A percentile compares a stretch with the other conserved stretches of the same genome.
Evolutionary conservation across 2,329 filamentous ascomycete genomes (phyloP).

Genomic region (Aaosphaeria pasadenensis): DNA sequence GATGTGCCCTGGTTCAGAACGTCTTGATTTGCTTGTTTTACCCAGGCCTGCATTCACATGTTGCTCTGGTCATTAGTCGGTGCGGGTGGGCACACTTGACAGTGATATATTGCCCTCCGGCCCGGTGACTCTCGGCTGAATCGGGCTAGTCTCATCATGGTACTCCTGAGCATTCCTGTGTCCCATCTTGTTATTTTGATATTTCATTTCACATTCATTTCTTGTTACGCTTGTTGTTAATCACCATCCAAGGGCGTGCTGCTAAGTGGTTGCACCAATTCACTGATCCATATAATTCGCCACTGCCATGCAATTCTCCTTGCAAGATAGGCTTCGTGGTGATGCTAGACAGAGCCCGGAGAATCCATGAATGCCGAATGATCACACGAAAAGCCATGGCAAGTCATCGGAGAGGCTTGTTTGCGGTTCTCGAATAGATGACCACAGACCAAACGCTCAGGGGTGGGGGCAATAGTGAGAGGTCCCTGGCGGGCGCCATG

Average conservation of each 20-base stretch:
- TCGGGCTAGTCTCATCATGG: conserved; percentile 12
- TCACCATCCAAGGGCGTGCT: too few species aligned
- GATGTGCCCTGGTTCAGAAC: conserved; percentile 4
- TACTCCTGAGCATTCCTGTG: neutral
- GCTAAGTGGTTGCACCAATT: too few species aligned
- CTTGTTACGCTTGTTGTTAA: too few species aligned
- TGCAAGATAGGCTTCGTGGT: too few species aligned
- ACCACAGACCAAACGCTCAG: conserved; percentile 2
- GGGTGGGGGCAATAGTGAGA: conserved; percentile 1
- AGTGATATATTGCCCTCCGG: conserved; percentile 22
- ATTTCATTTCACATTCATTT: too few species aligned
- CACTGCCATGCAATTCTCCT: too few species aligned
- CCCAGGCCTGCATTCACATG: conserved; percentile 21
- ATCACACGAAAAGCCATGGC: conserved; percentile 2
- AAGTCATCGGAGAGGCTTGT: conserved; percentile 10
- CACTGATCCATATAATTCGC: too few species aligned
- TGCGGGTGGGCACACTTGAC: conserved; percentile 13
- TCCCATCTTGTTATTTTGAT: too few species aligned
- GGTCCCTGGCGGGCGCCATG: neutral
- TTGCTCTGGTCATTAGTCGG: conserved; percentile 10
- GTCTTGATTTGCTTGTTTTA: conserved; percentile 5
- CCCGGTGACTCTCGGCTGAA: conserved; percentile 27
- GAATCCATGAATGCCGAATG: neutral
- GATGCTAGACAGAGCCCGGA: too few species aligned
- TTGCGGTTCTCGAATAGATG: conserved; percentile 5